Conservation (phyloP, 108 stramenopile species). For the Ochromonas danica region DNA sequence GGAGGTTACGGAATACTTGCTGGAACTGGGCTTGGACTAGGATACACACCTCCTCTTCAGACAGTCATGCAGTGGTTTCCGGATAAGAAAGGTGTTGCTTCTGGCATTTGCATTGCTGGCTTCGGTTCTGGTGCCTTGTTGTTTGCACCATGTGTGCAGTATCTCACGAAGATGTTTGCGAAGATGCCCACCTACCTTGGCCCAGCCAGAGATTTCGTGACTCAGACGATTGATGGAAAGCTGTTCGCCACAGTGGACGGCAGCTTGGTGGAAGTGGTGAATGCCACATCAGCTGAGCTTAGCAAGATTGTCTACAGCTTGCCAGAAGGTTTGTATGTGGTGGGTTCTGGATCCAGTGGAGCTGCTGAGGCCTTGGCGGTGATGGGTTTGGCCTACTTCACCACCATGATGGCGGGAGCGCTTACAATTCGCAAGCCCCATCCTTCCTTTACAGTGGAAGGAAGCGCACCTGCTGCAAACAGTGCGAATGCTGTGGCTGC, state of each 20-base stretch:
- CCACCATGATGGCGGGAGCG: constrained; percentile 45
- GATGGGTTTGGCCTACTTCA: constrained; percentile 44
- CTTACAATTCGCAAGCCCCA: constrained; percentile 48
- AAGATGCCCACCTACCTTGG: constrained; percentile 53
- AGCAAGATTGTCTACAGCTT: constrained; percentile 47
- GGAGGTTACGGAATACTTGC: constrained; percentile 68
- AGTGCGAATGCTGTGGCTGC: not conserved
- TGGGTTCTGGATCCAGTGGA: constrained; percentile 49
- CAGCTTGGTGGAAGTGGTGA: constrained; percentile 48
- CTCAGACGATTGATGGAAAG: constrained; percentile 47
- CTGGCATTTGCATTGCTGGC: constrained; percentile 69
- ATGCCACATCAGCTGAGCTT: constrained; percentile 44
- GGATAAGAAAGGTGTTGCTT: constrained; percentile 73
- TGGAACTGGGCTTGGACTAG: constrained; percentile 72
- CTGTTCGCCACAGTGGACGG: constrained; percentile 40
- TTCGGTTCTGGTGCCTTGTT: constrained; percentile 78
- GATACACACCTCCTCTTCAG: constrained; percentile 73
- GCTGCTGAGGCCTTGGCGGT: constrained; percentile 49
- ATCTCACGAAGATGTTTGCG: constrained; percentile 58
- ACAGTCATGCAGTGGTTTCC: constrained; percentile 77
- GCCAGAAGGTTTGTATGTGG: constrained; percentile 53
- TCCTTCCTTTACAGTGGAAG: constrained; percentile 45
- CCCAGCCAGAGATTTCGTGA: constrained; percentile 40
- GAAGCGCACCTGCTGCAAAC: constrained; percentile 27
- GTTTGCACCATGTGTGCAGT: constrained; percentile 68